Base-by-base conservation (phyloP, 2,329 filamentous ascomycete genomes). In the Pseudogymnoascus verrucosus region DNA sequence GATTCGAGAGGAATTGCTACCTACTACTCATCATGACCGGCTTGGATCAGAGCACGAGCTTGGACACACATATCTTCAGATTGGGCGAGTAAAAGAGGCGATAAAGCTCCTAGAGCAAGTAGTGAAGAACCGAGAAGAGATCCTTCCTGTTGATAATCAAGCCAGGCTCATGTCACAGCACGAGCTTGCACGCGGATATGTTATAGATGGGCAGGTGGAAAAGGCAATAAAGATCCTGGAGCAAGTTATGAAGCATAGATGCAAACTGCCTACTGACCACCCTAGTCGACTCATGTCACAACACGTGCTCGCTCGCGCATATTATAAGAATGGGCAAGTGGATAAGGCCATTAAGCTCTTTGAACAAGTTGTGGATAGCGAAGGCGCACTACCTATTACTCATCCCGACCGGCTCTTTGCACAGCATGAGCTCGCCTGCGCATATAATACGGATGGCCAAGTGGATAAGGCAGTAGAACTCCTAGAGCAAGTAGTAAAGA, bases 151-250 rank as follows among this genome's bases (percentile, higher is more conserved):
- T 28, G 26, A 19, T 26, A 16, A 66, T 36, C 63, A 40, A 11
- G 8, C n/a, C 7, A 61, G 44, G 5, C 40, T 66, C 12, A 7
- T 39, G 1, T 66, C 65, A 39, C 60, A 66, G 54, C 63, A 65
- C 19, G 40, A 37, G 12, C 47, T 66, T 10, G 65, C 63, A 34
- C 12, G n/a, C 1, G 63, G 57, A 59, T 65, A 65, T 28, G 0
- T 1, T 16, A 10, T 3, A 10, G 14, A 60, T 37, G 10, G 54
- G 10, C 54, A 60, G 16, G 23, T 21, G 4, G 12, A 60, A 3
- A 37, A 57, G 39, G 59, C 63, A 3, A 39, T 64, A 19, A 5
- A 62, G 8, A 19, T 64, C 1, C 5, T 64, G 4, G 37, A 64
- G 34, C 10, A 51, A 11, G 37, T 62, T 5, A 14, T 62, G 21